Evolutionary conservation across 345 rosid genomes (phyloP).

Genomic region (Dimocarpus longan): DNA sequence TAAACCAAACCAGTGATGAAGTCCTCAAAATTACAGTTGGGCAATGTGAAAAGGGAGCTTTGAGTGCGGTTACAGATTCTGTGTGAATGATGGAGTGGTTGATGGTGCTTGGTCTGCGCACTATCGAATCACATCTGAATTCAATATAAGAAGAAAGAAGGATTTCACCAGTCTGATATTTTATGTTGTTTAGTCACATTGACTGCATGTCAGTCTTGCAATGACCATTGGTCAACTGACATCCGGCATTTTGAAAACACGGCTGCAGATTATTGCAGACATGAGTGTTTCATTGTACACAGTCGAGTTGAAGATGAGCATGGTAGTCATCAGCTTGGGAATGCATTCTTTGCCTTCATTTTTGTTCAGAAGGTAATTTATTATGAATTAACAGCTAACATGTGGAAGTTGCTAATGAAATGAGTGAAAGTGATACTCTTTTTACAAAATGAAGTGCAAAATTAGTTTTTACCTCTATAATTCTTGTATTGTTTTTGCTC

Average conservation of each 20-base stretch:
- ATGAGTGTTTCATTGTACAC: constrained; percentile 32
- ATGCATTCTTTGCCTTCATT: constrained; percentile 49
- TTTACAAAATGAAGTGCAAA: constrained; percentile 6
- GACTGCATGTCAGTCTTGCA: constrained; percentile 8
- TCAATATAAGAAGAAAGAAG: constrained; percentile 30
- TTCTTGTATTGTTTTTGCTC: constrained; percentile 9
- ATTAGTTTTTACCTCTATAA: constrained; percentile 4
- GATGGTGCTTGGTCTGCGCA: constrained; percentile 20
- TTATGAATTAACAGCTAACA: constrained; percentile 26
- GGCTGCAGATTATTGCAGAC: constrained; percentile 40
- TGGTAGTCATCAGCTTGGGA: constrained; percentile 32
- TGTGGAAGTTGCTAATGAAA: constrained; percentile 21
- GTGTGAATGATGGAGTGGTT: constrained; percentile 34
- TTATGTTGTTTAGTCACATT: constrained; percentile 21
- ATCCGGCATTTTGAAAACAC: constrained; percentile 28
- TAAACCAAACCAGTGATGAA: constrained; percentile 47
- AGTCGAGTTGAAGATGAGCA: constrained; percentile 31
- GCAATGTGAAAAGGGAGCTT: constrained; percentile 61
- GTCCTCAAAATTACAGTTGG: constrained; percentile 63
- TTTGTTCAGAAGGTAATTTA: constrained; percentile 47
- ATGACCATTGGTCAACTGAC: constrained; percentile 23
- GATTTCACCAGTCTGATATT: constrained; percentile 29
- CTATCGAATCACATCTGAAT: constrained; percentile 25
- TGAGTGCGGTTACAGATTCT: constrained; percentile 49
- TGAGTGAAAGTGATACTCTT: constrained; percentile 15